These are phyloP conservation scores for Syzygium jambos DNA, from an alignment of 345 rosid species.

Conservation along the genomic window DNA sequence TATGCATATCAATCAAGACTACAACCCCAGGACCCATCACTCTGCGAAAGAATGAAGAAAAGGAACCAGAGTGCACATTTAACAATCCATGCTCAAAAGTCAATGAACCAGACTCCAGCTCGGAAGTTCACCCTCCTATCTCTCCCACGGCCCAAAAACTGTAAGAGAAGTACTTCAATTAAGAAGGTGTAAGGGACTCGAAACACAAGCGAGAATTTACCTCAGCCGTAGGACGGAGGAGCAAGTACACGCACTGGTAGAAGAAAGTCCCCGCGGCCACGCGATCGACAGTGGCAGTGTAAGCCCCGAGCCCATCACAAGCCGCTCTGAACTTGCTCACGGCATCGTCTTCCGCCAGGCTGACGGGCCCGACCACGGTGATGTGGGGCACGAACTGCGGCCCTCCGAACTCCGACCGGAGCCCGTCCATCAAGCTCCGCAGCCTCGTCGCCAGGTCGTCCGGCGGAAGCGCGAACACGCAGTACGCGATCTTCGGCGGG, in stretches of 20 bases:
- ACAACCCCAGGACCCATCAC: background rate
- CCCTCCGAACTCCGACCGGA: constrained; percentile 63
- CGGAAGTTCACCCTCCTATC: background rate
- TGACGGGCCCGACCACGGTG: constrained; percentile 60
- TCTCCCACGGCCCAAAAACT: background rate
- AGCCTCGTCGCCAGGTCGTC: constrained; percentile 28
- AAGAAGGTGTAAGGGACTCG: background rate
- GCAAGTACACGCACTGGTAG: constrained; percentile 68
- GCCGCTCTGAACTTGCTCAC: constrained; percentile 47
- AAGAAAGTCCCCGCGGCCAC: constrained; percentile 70
- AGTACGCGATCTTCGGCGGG: constrained; percentile 30
- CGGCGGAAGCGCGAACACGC: constrained; percentile 71
- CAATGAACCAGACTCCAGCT: background rate
- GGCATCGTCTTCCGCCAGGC: constrained; percentile 51
- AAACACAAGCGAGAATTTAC: constrained; percentile 5
- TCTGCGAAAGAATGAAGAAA: too few species aligned
- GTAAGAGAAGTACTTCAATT: background rate
- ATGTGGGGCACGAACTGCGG: constrained; percentile 81
- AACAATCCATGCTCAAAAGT: background rate
- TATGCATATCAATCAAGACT: background rate
- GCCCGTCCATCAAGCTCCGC: constrained; percentile 47
- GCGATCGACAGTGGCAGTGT: constrained; percentile 39
- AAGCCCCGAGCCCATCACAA: constrained; percentile 47
- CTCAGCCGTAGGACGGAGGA: constrained; percentile 60
- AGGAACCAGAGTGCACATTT: background rate